These are phyloP conservation scores for Eremochloa ophiuroides DNA, from an alignment of 176 grass and related monocot species.

Conservation along the genomic window DNA sequence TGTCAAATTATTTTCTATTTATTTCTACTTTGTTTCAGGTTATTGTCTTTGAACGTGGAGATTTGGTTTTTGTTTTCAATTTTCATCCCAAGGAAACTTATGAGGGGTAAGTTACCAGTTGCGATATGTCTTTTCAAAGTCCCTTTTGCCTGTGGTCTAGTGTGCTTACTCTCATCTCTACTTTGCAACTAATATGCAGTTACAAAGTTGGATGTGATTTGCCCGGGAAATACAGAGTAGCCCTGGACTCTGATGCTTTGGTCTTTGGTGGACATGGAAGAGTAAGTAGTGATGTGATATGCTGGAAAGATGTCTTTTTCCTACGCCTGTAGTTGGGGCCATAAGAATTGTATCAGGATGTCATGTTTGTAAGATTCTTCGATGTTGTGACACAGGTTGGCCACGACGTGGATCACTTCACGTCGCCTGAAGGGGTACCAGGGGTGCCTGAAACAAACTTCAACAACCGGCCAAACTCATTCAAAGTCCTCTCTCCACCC, in stretches of 20 bases:
- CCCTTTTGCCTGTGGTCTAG: not conserved
- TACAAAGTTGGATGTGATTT: slow-evolving; percentile 95
- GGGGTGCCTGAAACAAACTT: slow-evolving; percentile 92
- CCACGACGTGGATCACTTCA: slow-evolving; percentile 85
- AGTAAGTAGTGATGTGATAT: slow-evolving; percentile 44
- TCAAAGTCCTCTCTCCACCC: slow-evolving; percentile 84
- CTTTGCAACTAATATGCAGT: slow-evolving; percentile 36
- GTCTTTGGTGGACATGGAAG: slow-evolving; percentile 87
- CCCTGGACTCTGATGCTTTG: slow-evolving; percentile 80
- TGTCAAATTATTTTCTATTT: slow-evolving; percentile 9
- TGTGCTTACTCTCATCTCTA: slow-evolving; percentile 6
- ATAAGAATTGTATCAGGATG: not conserved
- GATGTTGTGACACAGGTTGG: slow-evolving; percentile 48
- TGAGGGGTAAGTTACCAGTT: slow-evolving; percentile 55
- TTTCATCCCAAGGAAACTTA: slow-evolving; percentile 90
- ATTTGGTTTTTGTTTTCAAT: slow-evolving; percentile 95
- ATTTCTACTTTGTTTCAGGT: slow-evolving; percentile 45
- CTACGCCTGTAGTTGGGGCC: not conserved
- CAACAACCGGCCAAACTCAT: slow-evolving; percentile 95
- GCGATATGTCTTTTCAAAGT: not conserved
- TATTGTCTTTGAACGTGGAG: slow-evolving; percentile 93
- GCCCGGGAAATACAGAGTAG: slow-evolving; percentile 77
- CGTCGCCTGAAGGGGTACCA: slow-evolving; percentile 79
- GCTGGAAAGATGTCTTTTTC: not conserved
- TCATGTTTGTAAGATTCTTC: slow-evolving; percentile 8